These are phyloP conservation scores for Penicillium sp. DNA, from an alignment of 2,329 filamentous ascomycete species.

Conservation along the genomic window DNA sequence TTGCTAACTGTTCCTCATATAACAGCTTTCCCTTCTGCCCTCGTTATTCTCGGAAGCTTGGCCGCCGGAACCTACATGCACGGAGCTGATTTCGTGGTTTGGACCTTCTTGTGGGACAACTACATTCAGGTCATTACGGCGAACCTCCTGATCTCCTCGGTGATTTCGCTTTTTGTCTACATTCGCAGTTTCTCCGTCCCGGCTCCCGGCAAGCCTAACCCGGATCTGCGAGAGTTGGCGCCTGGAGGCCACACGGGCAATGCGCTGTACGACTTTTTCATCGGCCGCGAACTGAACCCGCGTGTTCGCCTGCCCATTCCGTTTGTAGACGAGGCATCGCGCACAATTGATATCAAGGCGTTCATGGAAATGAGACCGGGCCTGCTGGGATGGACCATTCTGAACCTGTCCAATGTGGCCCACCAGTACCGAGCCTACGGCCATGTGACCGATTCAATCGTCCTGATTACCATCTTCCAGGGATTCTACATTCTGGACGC, in stretches of 20 bases:
- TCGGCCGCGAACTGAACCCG: slow-evolving; percentile 91
- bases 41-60: slow-evolving; percentile 65
- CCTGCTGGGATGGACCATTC: slow-evolving; percentile 79
- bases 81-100: slow-evolving; percentile 77
- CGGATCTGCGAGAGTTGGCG: slow-evolving; percentile 69
- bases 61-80: slow-evolving; percentile 69
- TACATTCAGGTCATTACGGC: slow-evolving; percentile 79
- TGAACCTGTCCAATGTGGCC: slow-evolving; percentile 78
- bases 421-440: slow-evolving; percentile 84
- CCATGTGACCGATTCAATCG: slow-evolving; percentile 76
- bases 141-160: slow-evolving; percentile 71
- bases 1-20: not conserved
- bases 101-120: slow-evolving; percentile 90
- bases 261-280: slow-evolving; percentile 91
- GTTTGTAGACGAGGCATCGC: slow-evolving; percentile 57
- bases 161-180: slow-evolving; percentile 73
- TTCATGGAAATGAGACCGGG: slow-evolving; percentile 90
- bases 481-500: slow-evolving; percentile 77
- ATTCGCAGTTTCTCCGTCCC: slow-evolving; percentile 75
- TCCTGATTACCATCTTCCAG: slow-evolving; percentile 73
- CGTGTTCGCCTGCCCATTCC: slow-evolving; percentile 64
- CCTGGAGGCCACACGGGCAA: slow-evolving; percentile 78
- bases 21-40: slow-evolving; percentile 67
- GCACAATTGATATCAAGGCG: slow-evolving; percentile 79
- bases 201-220: slow-evolving; percentile 55